phyloP scores from a whole-genome alignment of 345 rosid genomes.

The Hirschfeldia incana region DNA sequence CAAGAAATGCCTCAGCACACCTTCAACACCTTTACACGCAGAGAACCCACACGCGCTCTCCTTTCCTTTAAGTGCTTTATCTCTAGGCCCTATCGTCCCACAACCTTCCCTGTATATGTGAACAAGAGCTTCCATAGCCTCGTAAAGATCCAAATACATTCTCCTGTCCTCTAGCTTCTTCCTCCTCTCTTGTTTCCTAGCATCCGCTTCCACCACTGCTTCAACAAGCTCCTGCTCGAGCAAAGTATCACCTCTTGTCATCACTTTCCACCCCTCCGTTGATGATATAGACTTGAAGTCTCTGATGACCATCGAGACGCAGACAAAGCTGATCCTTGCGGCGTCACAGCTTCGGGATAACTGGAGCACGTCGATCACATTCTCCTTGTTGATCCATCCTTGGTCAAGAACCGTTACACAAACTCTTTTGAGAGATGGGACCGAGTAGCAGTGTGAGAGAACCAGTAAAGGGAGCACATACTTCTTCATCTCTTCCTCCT shows the following conservation, averaged over 20 bases:
- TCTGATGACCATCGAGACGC: constrained; percentile 62
- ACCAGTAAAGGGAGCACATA: constrained; percentile 74
- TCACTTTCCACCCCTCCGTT: constrained; percentile 88
- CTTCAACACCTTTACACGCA: constrained; percentile 84
- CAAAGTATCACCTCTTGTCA: constrained; percentile 62
- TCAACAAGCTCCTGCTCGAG: constrained; percentile 84
- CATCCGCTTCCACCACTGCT: constrained; percentile 63
- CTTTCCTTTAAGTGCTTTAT: constrained; percentile 59
- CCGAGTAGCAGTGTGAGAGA: constrained; percentile 69
- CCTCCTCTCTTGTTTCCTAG: constrained; percentile 58
- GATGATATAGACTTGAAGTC: constrained; percentile 72
- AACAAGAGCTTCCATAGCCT: constrained; percentile 87
- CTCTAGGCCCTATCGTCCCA: constrained; percentile 78
- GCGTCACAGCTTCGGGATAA: constrained; percentile 71
- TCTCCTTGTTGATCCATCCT: constrained; percentile 65
- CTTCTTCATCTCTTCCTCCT: constrained; percentile 67
- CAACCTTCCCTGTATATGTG: constrained; percentile 91
- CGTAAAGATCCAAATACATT: constrained; percentile 66
- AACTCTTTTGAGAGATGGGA: constrained; percentile 68
- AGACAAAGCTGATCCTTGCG: constrained; percentile 58
- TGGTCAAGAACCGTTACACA: constrained; percentile 56
- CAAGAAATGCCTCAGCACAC: constrained; percentile 73
- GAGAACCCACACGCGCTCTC: constrained; percentile 58
- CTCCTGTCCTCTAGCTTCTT: constrained; percentile 63
- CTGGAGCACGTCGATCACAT: constrained; percentile 84